These are phyloP conservation scores for Pleurotus sapidus DNA, from an alignment of 768 basidiomycete species.

Conservation along the genomic window DNA sequence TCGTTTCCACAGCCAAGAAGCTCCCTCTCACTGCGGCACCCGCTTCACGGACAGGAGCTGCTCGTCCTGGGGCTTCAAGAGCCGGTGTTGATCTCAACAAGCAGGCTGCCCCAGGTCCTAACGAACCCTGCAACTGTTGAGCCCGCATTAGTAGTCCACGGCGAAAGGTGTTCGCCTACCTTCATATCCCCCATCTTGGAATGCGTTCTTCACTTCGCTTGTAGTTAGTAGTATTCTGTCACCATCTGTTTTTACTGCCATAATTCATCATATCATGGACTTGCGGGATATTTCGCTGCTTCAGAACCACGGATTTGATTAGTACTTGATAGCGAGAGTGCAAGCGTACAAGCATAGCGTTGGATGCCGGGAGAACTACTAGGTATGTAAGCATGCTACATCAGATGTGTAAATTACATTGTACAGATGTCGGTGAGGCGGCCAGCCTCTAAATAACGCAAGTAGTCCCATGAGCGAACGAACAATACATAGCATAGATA, in stretches of 20 bases:
- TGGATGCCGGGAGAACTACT: not conserved
- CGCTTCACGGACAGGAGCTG: conserved; percentile 52
- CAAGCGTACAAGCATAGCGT: no score
- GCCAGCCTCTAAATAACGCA: not conserved
- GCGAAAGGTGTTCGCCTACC: conserved; percentile 13
- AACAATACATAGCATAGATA: conserved; percentile 4
- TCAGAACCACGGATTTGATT: no score
- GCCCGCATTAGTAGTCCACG: conserved; percentile 9
- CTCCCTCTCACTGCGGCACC: conserved; percentile 79
- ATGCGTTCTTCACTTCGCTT: conserved; percentile 24
- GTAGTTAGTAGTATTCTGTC: conserved; percentile 19
- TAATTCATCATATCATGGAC: conserved; percentile 26
- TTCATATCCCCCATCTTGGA: conserved; percentile 26
- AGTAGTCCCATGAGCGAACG: not conserved
- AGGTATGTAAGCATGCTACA: not conserved
- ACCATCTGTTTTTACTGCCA: conserved; percentile 15
- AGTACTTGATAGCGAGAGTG: no score
- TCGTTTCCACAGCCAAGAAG: conserved; percentile 65
- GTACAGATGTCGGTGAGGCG: not conserved
- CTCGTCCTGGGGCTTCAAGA: conserved; percentile 46
- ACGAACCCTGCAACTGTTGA: conserved; percentile 80
- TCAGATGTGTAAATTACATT: conserved; percentile 6
- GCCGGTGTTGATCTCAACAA: conserved; percentile 82
- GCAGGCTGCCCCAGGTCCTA: conserved; percentile 51
- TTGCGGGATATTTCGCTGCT: conserved; percentile 31